These are phyloP conservation scores for Kazachstania bromeliacearum DNA, from an alignment of 805 yeast species.

Conservation along the genomic window DNA sequence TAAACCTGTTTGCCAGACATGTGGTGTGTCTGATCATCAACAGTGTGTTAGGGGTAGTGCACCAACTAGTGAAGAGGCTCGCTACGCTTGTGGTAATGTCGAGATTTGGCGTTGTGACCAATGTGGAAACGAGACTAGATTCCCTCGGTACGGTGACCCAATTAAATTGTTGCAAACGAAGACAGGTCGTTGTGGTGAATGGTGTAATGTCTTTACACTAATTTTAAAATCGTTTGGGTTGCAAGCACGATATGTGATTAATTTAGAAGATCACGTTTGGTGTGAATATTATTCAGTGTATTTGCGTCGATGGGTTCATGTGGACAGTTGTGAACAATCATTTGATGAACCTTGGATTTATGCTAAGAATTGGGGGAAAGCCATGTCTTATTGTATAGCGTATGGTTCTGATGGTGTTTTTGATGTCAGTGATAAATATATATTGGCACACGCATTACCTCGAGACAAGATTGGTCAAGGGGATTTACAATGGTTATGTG, in stretches of 20 bases:
- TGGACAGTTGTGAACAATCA: constrained; percentile 81
- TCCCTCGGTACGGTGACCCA: constrained; percentile 72
- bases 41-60: constrained; percentile 31
- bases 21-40: constrained; percentile 36
- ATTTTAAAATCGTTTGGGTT: constrained; percentile 58
- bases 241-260: constrained; percentile 70
- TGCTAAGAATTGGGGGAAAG: constrained; percentile 83
- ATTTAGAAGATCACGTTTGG: constrained; percentile 94
- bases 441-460: constrained; percentile 38
- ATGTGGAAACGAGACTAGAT: constrained; percentile 44
- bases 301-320: constrained; percentile 70
- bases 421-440: constrained; percentile 67
- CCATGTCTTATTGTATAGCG: constrained; percentile 82
- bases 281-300: constrained; percentile 68
- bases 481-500: constrained; percentile 31
- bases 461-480: constrained; percentile 38
- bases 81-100: constrained; percentile 41
- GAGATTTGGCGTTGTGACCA: constrained; percentile 56
- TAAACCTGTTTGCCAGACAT: constrained; percentile 48
- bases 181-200: constrained; percentile 87
- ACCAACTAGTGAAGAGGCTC: constrained; percentile 39
- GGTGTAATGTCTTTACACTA: constrained; percentile 78
- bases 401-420: constrained; percentile 48
- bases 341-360: constrained; percentile 75
- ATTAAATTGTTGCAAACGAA: constrained; percentile 49